Evolutionary conservation across 2,329 filamentous ascomycete genomes (phyloP).

Genomic region (Trichoderma breve): DNA sequence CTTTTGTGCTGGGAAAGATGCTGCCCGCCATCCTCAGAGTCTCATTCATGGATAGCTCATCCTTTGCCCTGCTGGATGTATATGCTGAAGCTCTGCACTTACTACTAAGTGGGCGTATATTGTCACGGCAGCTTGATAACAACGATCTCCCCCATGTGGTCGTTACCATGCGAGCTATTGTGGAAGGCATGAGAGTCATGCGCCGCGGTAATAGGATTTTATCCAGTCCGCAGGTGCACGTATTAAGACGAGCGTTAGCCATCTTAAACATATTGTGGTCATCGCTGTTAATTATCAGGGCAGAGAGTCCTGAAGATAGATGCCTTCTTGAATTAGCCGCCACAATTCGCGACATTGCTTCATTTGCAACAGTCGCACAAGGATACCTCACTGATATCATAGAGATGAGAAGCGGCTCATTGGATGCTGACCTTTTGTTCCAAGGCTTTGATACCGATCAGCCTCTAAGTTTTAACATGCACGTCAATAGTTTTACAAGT

Average conservation of each 20-base stretch:
- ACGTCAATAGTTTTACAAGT: slow-evolving; percentile 41
- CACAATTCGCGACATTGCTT: slow-evolving; percentile 23
- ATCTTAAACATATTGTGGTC: slow-evolving; percentile 35
- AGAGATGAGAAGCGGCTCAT: slow-evolving; percentile 21
- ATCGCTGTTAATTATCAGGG: slow-evolving; percentile 27
- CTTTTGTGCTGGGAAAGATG: slow-evolving; percentile 53
- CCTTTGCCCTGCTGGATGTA: slow-evolving; percentile 50
- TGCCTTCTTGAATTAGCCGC: slow-evolving; percentile 24
- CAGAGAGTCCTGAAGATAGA: slow-evolving; percentile 12
- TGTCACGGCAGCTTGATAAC: slow-evolving; percentile 39
- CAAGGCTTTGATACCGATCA: slow-evolving; percentile 20
- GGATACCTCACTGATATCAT: slow-evolving; percentile 24
- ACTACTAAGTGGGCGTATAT: slow-evolving; percentile 34
- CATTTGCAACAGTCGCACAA: slow-evolving; percentile 24
- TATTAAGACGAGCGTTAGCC: slow-evolving; percentile 31
- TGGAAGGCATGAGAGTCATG: slow-evolving; percentile 31
- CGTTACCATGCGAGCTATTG: slow-evolving; percentile 33
- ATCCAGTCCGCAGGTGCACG: slow-evolving; percentile 28
- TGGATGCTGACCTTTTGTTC: slow-evolving; percentile 27
- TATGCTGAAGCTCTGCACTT: slow-evolving; percentile 46
- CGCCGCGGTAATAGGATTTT: slow-evolving; percentile 23
- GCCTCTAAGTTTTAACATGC: slow-evolving; percentile 24
- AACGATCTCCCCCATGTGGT: slow-evolving; percentile 35
- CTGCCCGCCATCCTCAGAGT: slow-evolving; percentile 51
- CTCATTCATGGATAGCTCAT: slow-evolving; percentile 33